phyloP scores from a whole-genome alignment of 768 basidiomycete genomes.

The Chalciporus piperatus region DNA sequence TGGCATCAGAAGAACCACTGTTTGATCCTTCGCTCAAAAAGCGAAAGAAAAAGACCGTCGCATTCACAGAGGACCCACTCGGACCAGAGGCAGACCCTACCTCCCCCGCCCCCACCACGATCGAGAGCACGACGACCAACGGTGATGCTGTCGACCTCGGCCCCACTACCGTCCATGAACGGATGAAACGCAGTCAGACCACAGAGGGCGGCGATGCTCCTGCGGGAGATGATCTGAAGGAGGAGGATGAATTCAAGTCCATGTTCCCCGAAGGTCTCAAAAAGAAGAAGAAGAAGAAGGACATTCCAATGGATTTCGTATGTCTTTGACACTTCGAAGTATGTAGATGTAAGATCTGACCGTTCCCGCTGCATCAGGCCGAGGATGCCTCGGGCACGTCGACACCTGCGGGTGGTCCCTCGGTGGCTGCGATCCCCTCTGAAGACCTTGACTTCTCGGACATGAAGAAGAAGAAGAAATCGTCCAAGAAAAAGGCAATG shows the following conservation, averaged over 20 bases:
- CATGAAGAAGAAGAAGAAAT: conserved; percentile 95
- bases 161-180: conserved; percentile 71
- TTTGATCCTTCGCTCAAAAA: conserved; percentile 86
- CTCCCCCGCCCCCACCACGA: conserved; percentile 67
- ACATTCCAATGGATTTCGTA: conserved; percentile 80
- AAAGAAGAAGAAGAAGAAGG: conserved; percentile 94
- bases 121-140: conserved; percentile 66
- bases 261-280: conserved; percentile 83
- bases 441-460: conserved; percentile 94
- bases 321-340: conserved; percentile 24
- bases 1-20: conserved; percentile 70
- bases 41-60: conserved; percentile 84
- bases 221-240: conserved; percentile 44
- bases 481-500: conserved; percentile 86
- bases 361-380: conserved; percentile 37
- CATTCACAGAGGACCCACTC: conserved; percentile 80
- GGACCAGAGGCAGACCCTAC: conserved; percentile 83
- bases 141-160: conserved; percentile 78
- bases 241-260: conserved; percentile 74
- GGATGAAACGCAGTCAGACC: conserved; percentile 54
- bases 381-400: conserved; percentile 65
- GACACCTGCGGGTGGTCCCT: conserved; percentile 42
- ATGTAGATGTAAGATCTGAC: neutral
- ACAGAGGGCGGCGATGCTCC: conserved; percentile 34
- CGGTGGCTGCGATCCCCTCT: conserved; percentile 46